These are phyloP conservation scores for Grosmannia serpens DNA, from an alignment of 2,329 filamentous ascomycete species.

Conservation along the genomic window DNA sequence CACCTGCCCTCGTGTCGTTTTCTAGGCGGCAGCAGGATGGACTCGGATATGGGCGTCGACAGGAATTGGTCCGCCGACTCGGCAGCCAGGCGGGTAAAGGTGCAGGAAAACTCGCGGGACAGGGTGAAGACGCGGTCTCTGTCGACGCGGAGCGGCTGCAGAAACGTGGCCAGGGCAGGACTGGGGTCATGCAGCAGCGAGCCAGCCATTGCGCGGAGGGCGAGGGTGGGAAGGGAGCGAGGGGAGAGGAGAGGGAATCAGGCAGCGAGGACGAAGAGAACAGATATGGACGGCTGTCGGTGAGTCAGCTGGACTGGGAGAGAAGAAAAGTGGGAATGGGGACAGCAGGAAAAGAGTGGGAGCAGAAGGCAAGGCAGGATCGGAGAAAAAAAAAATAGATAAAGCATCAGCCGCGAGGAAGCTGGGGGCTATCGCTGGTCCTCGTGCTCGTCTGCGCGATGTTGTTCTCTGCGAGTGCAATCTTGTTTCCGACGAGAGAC, in stretches of 20 bases:
- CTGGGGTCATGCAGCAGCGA: neutral
- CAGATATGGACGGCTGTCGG: neutral
- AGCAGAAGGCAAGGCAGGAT: neutral
- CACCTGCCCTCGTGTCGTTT: conserved; percentile 33
- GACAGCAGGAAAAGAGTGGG: neutral
- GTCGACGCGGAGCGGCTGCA: conserved; percentile 39
- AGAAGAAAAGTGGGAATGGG: neutral
- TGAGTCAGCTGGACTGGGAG: neutral
- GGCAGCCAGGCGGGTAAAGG: conserved; percentile 38
- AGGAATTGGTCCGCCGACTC: conserved; percentile 45
- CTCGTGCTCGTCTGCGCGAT: no score
- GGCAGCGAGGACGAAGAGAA: neutral
- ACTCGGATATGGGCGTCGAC: conserved; percentile 49
- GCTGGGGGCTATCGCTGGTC: neutral
- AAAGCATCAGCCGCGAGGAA: neutral
- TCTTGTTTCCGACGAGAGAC: neutral
- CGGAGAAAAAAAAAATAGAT: neutral
- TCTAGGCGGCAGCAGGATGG: conserved; percentile 37
- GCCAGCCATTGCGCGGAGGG: neutral
- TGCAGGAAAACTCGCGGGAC: conserved; percentile 32
- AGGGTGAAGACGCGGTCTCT: conserved; percentile 32
- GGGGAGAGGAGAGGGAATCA: neutral
- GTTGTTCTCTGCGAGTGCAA: no score
- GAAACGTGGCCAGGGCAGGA: conserved; percentile 28
- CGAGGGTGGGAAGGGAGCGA: neutral